Evolutionary conservation across 768 basidiomycete genomes (phyloP), one percentile per base, ranked within the genome.

Genomic region (Dentipellis fragilis): DNA sequence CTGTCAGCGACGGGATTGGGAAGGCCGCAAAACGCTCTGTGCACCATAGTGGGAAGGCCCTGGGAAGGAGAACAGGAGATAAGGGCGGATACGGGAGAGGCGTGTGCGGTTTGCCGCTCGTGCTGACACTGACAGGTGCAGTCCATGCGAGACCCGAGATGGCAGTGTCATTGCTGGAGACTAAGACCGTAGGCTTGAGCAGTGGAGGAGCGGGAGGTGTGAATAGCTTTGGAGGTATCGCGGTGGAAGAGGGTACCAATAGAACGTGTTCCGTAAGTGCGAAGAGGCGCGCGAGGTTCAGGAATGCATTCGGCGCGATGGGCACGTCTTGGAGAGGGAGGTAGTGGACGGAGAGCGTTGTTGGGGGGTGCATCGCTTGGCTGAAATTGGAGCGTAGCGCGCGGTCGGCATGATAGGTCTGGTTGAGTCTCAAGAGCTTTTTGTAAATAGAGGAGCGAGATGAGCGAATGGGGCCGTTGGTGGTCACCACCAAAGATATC

Each of bases 281-380:
- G 63, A 84, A 79, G 50, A 84, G 67, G n/a, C 83, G 72, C 1
- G 83, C 84, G 35, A 86, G 64, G 63, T 86, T 86, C 21, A 86
- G 71, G 61, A 79, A 81, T 16, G 70, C 63, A 58, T 84, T 85
- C 12, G 79, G 74, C 8, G 75, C 66, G 2, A 66, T 64, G n/a
- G 65, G 51, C 17, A 71, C 65, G n/a, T 65, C 60, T 36, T 76
- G 72, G 10, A 85, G 58, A 19, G 84, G 81, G 11, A 77, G 60
- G 11, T 72, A 77, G 8, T 77, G 63, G 40, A 58, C 60, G 7
- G 60, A 46, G 19, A 51, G 22, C n/a, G 19, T 9, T 23, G 29
- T 35, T 35, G 14, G 21, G 10, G 14, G 22, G 17, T 10, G 21
- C n/a, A 49, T 23, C 22, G 40, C 19, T 42, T 40, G 11, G 58